These are phyloP conservation scores for Meyerozyma smithsonii DNA, from an alignment of 1,139 yeast genomes.

Conservation along the genomic window DNA sequence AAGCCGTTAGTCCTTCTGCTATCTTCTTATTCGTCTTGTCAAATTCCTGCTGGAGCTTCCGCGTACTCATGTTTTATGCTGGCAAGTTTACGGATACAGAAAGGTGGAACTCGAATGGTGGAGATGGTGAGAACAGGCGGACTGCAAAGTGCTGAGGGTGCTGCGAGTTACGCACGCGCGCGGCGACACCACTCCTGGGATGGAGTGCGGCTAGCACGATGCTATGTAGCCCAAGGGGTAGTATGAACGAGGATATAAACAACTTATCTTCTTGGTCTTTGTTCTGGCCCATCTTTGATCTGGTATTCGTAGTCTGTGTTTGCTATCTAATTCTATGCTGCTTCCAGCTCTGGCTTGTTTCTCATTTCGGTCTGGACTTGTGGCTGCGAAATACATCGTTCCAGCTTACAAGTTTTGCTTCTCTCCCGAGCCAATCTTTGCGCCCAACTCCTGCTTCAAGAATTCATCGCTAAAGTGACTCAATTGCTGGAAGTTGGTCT, in stretches of 20 bases:
- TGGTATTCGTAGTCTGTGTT: not conserved
- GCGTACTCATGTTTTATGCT: slow-evolving; percentile 32
- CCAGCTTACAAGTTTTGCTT: not conserved
- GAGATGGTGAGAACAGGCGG: not conserved
- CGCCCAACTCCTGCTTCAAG: slow-evolving; percentile 45
- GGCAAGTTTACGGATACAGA: not conserved
- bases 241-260: no score
- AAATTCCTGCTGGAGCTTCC: slow-evolving; percentile 66
- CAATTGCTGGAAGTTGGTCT: slow-evolving; percentile 69
- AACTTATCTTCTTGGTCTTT: no score
- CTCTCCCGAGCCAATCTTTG: no score
- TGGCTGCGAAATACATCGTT: not conserved
- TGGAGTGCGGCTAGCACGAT: no score
- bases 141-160: not conserved
- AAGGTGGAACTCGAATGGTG: not conserved
- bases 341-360: not conserved
- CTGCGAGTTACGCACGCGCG: not conserved
- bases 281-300: no score
- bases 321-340: no score
- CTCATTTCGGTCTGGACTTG: not conserved
- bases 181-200: no score
- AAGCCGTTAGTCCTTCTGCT: slow-evolving; percentile 84
- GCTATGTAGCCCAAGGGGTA: no score
- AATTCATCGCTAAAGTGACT: slow-evolving; percentile 68
- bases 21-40: slow-evolving; percentile 95